Evolutionary conservation across 2,329 filamentous ascomycete species (phyloP).

Genomic region (Fusarium sp.): DNA sequence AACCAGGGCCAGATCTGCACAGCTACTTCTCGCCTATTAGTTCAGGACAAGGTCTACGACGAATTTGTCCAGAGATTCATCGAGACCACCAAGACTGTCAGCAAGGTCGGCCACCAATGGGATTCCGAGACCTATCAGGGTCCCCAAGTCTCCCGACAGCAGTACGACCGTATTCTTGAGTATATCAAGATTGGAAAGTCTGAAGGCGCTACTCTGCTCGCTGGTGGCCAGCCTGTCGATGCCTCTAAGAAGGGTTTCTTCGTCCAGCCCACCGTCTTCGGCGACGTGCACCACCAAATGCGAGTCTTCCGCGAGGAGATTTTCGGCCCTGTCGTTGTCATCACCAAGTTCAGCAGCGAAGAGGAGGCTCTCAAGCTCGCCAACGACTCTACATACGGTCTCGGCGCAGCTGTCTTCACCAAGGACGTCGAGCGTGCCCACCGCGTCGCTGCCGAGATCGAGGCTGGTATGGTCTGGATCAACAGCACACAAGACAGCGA

Average conservation of each 20-base stretch:
- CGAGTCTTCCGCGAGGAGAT: conserved; percentile 91
- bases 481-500: conserved; percentile 47
- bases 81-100: conserved; percentile 69
- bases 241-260: conserved; percentile 83
- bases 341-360: conserved; percentile 83
- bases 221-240: conserved; percentile 48
- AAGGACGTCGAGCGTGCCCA: conserved; percentile 82
- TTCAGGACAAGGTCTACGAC: conserved; percentile 85
- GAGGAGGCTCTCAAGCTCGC: conserved; percentile 78
- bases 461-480: conserved; percentile 72
- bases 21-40: conserved; percentile 82
- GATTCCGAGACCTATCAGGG: conserved; percentile 50
- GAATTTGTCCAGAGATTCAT: conserved; percentile 82
- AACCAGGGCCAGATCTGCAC: conserved; percentile 73
- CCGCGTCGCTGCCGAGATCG: conserved; percentile 76
- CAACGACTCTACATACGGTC: conserved; percentile 80
- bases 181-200: conserved; percentile 61
- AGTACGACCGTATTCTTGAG: conserved; percentile 72
- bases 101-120: conserved; percentile 49
- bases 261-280: conserved; percentile 88
- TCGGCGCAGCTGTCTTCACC: conserved; percentile 84
- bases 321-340: conserved; percentile 84
- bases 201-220: conserved; percentile 41
- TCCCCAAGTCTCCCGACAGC: conserved; percentile 65
- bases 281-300: conserved; percentile 72